phyloP scores from a whole-genome alignment of 2,329 filamentous ascomycete species.

The Didymellaceae sp. region DNA sequence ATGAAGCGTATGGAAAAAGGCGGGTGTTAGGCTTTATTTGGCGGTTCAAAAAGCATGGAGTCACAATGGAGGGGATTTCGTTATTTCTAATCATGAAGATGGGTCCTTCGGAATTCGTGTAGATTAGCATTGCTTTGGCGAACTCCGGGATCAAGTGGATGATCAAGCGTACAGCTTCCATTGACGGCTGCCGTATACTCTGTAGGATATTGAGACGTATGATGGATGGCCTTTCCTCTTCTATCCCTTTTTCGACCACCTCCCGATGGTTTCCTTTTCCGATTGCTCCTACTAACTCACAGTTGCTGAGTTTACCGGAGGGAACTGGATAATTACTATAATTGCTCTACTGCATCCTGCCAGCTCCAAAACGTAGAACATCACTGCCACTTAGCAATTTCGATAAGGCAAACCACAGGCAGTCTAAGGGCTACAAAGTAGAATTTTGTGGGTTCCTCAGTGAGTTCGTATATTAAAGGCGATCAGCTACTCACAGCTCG shows the following conservation, averaged over 20 bases:
- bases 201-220: constrained; percentile 31
- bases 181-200: constrained; percentile 23
- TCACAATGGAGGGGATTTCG: constrained; percentile 16
- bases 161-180: constrained; percentile 5
- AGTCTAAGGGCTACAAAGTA: too few relatives aligned
- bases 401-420: too few relatives aligned
- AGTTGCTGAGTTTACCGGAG: too few relatives aligned
- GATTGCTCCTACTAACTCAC: too few relatives aligned
- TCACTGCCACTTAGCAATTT: too few relatives aligned
- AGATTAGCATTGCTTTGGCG: constrained; percentile 28
- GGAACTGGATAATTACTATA: too few relatives aligned
- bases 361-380: too few relatives aligned
- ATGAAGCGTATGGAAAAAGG: constrained; percentile 12
- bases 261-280: too few relatives aligned
- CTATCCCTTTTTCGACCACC: background rate
- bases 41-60: constrained; percentile 32
- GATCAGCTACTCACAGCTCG: too few relatives aligned
- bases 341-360: too few relatives aligned
- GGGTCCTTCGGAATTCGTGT: constrained; percentile 18
- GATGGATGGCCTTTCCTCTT: constrained; percentile 1
- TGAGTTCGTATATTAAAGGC: too few relatives aligned
- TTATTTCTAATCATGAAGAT: constrained; percentile 20
- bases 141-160: constrained; percentile 16
- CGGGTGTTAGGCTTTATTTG: constrained; percentile 25
- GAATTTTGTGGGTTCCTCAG: too few relatives aligned